These are phyloP conservation scores for Pleodorina starrii DNA, from an alignment of 139 green algal genomes.

Conservation along the genomic window DNA sequence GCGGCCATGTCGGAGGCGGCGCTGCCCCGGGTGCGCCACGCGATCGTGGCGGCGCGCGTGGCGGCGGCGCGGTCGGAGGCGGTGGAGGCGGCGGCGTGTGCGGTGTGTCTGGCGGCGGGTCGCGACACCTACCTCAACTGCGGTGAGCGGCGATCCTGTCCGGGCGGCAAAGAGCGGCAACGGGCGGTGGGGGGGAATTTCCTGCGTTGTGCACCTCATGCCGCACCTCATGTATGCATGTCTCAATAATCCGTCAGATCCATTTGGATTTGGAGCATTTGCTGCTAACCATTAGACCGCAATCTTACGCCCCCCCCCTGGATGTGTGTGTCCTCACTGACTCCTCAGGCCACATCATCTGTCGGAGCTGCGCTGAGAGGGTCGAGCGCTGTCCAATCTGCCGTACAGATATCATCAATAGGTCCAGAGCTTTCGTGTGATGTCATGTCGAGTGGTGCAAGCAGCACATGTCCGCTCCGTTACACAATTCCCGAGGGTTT, in stretches of 20 bases:
- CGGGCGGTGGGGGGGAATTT: neutral
- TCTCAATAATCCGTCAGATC: too few relatives aligned
- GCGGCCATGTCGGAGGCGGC: constrained; percentile 6
- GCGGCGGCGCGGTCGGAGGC: constrained; percentile 33
- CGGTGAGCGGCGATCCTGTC: too few relatives aligned
- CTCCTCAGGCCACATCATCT: constrained; percentile 43
- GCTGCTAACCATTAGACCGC: too few relatives aligned
- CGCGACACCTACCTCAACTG: constrained; percentile 45
- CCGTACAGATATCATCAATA: neutral
- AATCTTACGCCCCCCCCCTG: too few relatives aligned
- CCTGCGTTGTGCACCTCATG: too few relatives aligned
- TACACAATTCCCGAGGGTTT: too few relatives aligned
- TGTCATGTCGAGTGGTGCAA: neutral
- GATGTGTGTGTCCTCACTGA: too few relatives aligned
- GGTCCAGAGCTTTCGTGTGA: constrained; percentile 28
- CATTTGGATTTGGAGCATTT: too few relatives aligned
- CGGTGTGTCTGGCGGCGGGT: constrained; percentile 26
- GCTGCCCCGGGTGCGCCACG: constrained; percentile 18
- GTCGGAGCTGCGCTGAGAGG: constrained; percentile 12
- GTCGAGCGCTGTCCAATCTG: constrained; percentile 39
- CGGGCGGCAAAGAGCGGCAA: too few relatives aligned
- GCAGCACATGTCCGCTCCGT: too few relatives aligned
- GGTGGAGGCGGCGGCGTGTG: constrained; percentile 29
- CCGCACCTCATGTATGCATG: too few relatives aligned
- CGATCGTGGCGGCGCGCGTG: constrained; percentile 36